phyloP scores from a whole-genome alignment of 1,284 basidiomycete genomes.

The Pascua sp. region DNA sequence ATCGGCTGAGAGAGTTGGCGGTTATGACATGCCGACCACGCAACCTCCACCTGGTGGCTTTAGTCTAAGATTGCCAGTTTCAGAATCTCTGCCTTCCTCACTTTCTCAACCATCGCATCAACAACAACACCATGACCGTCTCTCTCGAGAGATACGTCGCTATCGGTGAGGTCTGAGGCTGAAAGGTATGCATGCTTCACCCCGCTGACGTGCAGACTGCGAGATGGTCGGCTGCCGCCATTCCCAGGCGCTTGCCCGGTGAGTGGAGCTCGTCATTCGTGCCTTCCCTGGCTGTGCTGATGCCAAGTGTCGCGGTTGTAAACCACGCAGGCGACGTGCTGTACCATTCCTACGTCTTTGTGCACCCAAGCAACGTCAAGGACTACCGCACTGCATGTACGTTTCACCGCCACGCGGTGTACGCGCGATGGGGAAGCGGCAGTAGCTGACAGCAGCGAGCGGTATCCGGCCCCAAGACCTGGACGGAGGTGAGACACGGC shows the following conservation, averaged over 20 bases:
- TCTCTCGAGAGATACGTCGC: conserved; percentile 32
- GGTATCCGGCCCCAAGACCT: conserved; percentile 53
- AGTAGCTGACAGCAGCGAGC: conserved; percentile 27
- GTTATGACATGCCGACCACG: not conserved
- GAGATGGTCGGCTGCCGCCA: conserved; percentile 35
- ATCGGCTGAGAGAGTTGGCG: not conserved
- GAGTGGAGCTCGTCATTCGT: not conserved
- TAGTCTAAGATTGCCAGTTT: no score
- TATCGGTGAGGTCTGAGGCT: conserved; percentile 22
- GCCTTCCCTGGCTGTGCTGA: not conserved
- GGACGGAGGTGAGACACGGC: conserved; percentile 40
- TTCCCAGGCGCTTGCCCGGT: conserved; percentile 29
- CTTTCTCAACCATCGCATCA: not conserved
- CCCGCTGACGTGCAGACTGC: conserved; percentile 29
- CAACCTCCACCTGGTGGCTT: not conserved
- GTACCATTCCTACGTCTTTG: conserved; percentile 52
- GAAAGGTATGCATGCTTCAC: not conserved
- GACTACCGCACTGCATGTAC: conserved; percentile 54
- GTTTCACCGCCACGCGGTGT: not conserved
- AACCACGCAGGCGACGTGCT: conserved; percentile 52
- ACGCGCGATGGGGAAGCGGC: no score
- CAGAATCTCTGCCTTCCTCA: not conserved
- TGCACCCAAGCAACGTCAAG: conserved; percentile 51
- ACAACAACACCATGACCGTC: conserved; percentile 2
- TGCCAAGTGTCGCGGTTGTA: conserved; percentile 48